Conservation (phyloP, 129 eudicot genomes). For the Artemisia tridentata region DNA sequence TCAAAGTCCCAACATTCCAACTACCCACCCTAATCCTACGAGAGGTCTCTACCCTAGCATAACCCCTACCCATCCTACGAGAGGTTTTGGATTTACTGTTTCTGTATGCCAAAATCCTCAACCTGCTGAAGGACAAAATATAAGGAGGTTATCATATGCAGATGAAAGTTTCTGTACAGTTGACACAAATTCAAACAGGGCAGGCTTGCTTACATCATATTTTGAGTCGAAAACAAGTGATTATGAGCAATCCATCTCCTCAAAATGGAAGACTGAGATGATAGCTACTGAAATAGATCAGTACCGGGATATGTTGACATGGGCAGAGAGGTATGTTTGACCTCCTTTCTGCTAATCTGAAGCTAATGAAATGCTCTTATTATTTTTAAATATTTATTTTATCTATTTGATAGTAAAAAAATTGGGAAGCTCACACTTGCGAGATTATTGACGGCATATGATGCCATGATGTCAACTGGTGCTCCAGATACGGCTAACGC, state of each 20-base stretch:
- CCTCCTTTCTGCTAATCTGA: conserved; percentile 5
- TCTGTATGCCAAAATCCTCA: no score
- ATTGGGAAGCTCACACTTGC: conserved; percentile 96
- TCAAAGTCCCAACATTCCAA: no score
- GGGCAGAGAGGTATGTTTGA: conserved; percentile 57
- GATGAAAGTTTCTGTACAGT: neutral
- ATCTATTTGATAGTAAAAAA: conserved; percentile 52
- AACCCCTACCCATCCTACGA: no score
- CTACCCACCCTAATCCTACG: no score
- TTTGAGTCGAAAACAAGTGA: no score
- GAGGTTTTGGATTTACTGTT: no score
- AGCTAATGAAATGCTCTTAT: neutral
- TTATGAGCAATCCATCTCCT: no score
- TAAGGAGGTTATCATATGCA: no score
- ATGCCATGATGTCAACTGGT: conserved; percentile 41
- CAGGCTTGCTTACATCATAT: no score
- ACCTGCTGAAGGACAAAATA: no score
- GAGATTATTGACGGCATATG: conserved; percentile 75
- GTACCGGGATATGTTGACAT: conserved; percentile 59
- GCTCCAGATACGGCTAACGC: conserved; percentile 27
- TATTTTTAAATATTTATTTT: neutral
- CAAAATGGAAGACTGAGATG: conserved; percentile 47
- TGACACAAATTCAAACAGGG: no score
- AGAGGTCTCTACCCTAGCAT: no score
- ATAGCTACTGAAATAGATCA: conserved; percentile 65